These are phyloP conservation scores for Suillus lakei DNA, from an alignment of 768 basidiomycete species.

Conservation along the genomic window DNA sequence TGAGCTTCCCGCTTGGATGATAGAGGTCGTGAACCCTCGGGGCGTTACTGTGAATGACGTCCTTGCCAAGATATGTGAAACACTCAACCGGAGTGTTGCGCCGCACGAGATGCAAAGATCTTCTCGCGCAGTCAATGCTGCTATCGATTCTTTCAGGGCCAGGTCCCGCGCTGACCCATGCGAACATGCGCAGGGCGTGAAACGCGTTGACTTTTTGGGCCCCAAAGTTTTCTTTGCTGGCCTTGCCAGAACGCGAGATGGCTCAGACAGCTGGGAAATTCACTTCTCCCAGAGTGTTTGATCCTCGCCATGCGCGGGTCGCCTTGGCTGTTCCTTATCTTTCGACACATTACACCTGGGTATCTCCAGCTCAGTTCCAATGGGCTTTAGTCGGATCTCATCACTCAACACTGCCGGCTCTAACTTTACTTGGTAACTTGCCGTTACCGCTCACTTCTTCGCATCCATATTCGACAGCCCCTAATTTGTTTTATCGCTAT, in stretches of 20 bases:
- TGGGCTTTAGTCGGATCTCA: not conserved
- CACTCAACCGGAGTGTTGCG: conserved; percentile 30
- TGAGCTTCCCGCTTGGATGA: conserved; percentile 30
- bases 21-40: conserved; percentile 32
- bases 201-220: conserved; percentile 45
- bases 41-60: conserved; percentile 36
- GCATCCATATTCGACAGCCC: conserved; percentile 6
- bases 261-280: conserved; percentile 35
- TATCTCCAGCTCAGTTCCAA: not conserved
- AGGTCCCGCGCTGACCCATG: conserved; percentile 33
- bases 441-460: not conserved
- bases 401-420: not conserved
- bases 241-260: conserved; percentile 29
- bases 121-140: conserved; percentile 26
- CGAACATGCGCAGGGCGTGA: conserved; percentile 44
- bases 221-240: conserved; percentile 35
- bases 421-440: not conserved
- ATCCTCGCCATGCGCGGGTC: conserved; percentile 8
- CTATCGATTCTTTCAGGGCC: conserved; percentile 35
- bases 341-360: not conserved
- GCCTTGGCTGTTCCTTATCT: not conserved
- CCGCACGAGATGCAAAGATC: conserved; percentile 21
- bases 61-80: conserved; percentile 31
- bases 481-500: conserved; percentile 7
- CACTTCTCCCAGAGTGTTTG: conserved; percentile 25